A percentile compares a stretch with the other conserved stretches of the same genome.
phyloP scores from a whole-genome alignment of 139 green algal genomes.

The Eudorina sp. region DNA sequence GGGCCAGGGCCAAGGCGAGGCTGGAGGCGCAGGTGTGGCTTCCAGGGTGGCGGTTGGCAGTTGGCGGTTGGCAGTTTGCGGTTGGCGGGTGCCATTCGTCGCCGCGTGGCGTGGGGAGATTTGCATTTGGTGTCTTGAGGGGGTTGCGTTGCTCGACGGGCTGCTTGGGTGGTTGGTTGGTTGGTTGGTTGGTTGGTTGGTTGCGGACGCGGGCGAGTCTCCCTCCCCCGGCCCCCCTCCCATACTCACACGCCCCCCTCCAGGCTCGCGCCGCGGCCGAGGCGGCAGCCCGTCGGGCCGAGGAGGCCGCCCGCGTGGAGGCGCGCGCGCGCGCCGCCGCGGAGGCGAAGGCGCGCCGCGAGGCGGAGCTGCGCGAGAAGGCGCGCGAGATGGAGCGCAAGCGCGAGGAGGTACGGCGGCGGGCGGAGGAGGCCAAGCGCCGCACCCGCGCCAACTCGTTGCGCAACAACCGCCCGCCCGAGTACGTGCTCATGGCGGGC shows the following conservation, averaged over 20 bases:
- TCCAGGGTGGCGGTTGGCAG: too few relatives aligned
- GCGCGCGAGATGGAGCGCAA: slow-evolving; percentile 33
- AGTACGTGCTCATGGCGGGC: slow-evolving; percentile 2
- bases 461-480: not conserved
- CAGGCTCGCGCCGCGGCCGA: slow-evolving; percentile 28
- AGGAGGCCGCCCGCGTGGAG: slow-evolving; percentile 33
- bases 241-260: not conserved
- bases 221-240: not conserved
- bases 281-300: slow-evolving; percentile 14
- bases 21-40: slow-evolving; percentile 42
- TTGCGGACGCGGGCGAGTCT: too few relatives aligned
- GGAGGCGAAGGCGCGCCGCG: slow-evolving; percentile 17
- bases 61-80: too few relatives aligned
- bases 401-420: slow-evolving; percentile 28
- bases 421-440: slow-evolving; percentile 24
- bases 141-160: too few relatives aligned
- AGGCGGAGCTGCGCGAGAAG: slow-evolving; percentile 39
- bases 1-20: not conserved
- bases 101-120: too few relatives aligned
- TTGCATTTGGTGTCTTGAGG: too few relatives aligned
- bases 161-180: too few relatives aligned
- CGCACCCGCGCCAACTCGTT: not conserved
- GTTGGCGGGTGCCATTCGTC: too few relatives aligned
- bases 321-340: slow-evolving; percentile 13
- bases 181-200: too few relatives aligned